A percentile compares a stretch with the other conserved stretches of the same genome.
phyloP scores from a whole-genome alignment of 345 rosid species.

The Populus deltoides region DNA sequence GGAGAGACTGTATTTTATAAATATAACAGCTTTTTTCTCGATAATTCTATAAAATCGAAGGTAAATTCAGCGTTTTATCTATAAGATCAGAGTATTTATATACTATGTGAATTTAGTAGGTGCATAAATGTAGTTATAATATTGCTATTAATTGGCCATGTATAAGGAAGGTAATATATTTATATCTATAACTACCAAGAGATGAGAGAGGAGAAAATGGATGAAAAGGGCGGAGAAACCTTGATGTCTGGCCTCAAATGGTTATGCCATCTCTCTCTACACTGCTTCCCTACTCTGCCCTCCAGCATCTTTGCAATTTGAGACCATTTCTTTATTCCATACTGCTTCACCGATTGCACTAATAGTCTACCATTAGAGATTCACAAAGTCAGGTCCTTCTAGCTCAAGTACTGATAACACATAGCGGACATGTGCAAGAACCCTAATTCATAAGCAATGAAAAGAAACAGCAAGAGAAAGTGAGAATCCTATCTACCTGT shows the following conservation, averaged over 20 bases:
- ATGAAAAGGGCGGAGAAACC: constrained; percentile 35
- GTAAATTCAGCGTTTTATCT: no score
- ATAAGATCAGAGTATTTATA: not conserved
- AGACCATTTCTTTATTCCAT: constrained; percentile 71
- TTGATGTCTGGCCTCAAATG: constrained; percentile 78
- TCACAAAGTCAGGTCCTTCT: not conserved
- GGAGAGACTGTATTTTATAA: no score
- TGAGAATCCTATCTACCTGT: constrained; percentile 29
- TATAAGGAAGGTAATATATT: not conserved
- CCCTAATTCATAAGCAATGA: not conserved
- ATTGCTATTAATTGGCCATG: not conserved
- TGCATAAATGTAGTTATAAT: not conserved
- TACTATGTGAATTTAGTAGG: not conserved
- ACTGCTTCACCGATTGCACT: constrained; percentile 42
- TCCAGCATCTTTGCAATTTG: constrained; percentile 52
- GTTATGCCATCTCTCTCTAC: constrained; percentile 90
- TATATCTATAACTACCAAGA: not conserved
- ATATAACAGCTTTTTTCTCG: no score
- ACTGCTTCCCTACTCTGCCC: constrained; percentile 79
- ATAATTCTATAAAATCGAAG: no score
- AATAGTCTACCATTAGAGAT: constrained; percentile 32
- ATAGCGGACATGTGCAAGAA: not conserved
- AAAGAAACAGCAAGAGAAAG: not conserved
- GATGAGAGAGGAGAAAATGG: not conserved
- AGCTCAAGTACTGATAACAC: not conserved